A percentile compares a stretch with the other conserved stretches of the same genome.
phyloP scores from a whole-genome alignment of 1,139 yeast species.

The Saccharomycopsis crataegensis region DNA sequence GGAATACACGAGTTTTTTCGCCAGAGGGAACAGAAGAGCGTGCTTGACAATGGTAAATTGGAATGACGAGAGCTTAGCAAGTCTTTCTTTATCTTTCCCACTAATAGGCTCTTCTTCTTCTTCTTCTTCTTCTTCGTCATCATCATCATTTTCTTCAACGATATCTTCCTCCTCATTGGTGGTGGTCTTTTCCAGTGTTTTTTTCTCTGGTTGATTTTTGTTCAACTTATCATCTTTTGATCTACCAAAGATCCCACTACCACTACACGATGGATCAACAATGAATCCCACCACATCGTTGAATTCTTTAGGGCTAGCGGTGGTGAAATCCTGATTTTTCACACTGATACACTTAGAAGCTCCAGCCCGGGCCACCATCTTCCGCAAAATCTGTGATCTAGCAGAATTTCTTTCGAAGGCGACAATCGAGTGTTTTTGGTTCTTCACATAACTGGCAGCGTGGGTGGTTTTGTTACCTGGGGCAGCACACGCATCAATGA shows the following conservation, averaged over 20 bases:
- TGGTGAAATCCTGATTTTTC: slow-evolving; percentile 81
- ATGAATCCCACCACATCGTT: slow-evolving; percentile 68
- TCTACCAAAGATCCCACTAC: slow-evolving; percentile 93
- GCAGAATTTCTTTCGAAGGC: slow-evolving; percentile 85
- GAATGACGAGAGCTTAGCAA: slow-evolving; percentile 71
- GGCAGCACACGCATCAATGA: slow-evolving; percentile 94
- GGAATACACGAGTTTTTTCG: slow-evolving; percentile 77
- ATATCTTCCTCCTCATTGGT: slow-evolving; percentile 23
- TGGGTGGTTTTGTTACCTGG: slow-evolving; percentile 98
- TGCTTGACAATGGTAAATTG: slow-evolving; percentile 84
- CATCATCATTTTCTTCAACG: slow-evolving; percentile 22
- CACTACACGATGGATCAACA: slow-evolving; percentile 97
- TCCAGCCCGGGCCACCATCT: slow-evolving; percentile 78
- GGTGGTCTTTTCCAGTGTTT: slow-evolving; percentile 21
- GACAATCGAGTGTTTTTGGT: slow-evolving; percentile 32
- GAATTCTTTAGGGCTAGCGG: slow-evolving; percentile 53
- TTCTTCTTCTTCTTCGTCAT: slow-evolving; percentile 23
- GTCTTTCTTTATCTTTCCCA: slow-evolving; percentile 43
- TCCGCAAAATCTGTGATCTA: slow-evolving; percentile 63
- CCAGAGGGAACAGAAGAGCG: slow-evolving; percentile 76
- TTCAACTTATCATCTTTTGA: slow-evolving; percentile 41
- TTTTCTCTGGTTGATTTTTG: slow-evolving; percentile 19
- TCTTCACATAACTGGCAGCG: slow-evolving; percentile 54
- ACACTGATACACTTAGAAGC: slow-evolving; percentile 55
- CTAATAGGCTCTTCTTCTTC: slow-evolving; percentile 23